A percentile compares a stretch with the other conserved stretches of the same genome.
phyloP scores from a whole-genome alignment of 2,329 filamentous ascomycete genomes.

The Tolypocladium tropicale region DNA sequence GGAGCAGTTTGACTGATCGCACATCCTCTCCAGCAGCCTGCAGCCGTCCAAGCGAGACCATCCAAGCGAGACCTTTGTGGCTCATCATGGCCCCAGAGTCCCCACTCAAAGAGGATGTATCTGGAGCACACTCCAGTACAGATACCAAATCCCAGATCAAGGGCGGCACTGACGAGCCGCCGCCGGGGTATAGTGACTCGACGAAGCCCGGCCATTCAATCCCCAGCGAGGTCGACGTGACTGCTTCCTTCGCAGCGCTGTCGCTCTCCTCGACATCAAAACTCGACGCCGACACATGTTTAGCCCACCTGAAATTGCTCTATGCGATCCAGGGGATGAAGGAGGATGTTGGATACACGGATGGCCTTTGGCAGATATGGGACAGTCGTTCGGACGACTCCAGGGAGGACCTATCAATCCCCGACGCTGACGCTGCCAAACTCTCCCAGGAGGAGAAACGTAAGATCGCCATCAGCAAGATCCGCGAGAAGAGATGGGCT shows the following conservation, averaged over 20 bases:
- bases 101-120: neutral
- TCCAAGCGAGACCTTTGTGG: too few relatives aligned
- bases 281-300: constrained; percentile 40
- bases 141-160: neutral
- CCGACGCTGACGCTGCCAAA: constrained; percentile 7
- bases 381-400: constrained; percentile 29
- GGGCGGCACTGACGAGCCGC: neutral
- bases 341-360: constrained; percentile 53
- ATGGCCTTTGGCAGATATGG: constrained; percentile 56
- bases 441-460: constrained; percentile 19
- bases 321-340: constrained; percentile 57
- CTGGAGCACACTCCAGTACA: neutral
- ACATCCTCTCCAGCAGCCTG: neutral
- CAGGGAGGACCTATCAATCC: neutral
- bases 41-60: too few relatives aligned
- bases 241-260: neutral
- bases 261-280: neutral
- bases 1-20: neutral
- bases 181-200: neutral
- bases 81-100: too few relatives aligned
- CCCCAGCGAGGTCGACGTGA: neutral
- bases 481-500: constrained; percentile 66
- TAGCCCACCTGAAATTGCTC: constrained; percentile 66
- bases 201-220: neutral
- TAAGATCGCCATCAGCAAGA: constrained; percentile 29